Evolutionary conservation across 352 stramenopile species (phyloP), one percentile per base, ranked within the genome.

Genomic region (Halophytophthora polymorphica): DNA sequence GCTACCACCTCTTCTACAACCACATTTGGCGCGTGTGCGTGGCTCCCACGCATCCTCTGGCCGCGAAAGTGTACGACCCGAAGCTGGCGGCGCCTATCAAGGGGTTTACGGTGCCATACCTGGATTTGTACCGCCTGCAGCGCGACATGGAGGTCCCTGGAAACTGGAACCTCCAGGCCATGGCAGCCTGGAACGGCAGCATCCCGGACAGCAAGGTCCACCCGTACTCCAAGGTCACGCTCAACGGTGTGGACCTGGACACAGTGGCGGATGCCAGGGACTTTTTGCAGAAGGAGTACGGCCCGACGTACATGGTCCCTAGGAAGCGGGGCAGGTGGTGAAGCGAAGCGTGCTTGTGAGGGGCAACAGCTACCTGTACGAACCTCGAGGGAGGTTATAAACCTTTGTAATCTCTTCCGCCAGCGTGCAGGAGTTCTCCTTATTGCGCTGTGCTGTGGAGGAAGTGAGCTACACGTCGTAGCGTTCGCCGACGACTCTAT

Each of bases 221-320:
- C 15, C 67, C 67, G 43, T 74, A 70, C 53, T 48, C 56, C 3
- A 62, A 44, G 15, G 59, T 82, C 0, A 42, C 31, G 15, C 46
- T 82, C 14, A 76, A 77, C 29, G 66, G 65, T 11, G 19, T 64
- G 6, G 51, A 64, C 22, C 74, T 73, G 28, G 56, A 72, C 29
- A 74, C 71, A 0, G 56, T 79, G 2, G 68, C 68, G 2, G 64
- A 82, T 50, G 61, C 71, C n/a, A 49, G 62, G 0, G 65, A 70
- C 19, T 82, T 78, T 25, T 51, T 82, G 17, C n/a, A 63, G n/a
- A 37, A 69, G 14, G 71, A 78, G 55, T 78, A 82, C 44, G 68
- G 65, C 8, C 37, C 45, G 0, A 61, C 72, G 17, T 78, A 67
- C 42, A 53, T 72, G 23, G 67, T 34, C 17, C 60, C 68, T 6